A percentile compares a stretch with the other conserved stretches of the same genome.
These are phyloP conservation scores for Fraxinus nigra DNA, from an alignment of 305 asterid genomes.

Conservation along the genomic window DNA sequence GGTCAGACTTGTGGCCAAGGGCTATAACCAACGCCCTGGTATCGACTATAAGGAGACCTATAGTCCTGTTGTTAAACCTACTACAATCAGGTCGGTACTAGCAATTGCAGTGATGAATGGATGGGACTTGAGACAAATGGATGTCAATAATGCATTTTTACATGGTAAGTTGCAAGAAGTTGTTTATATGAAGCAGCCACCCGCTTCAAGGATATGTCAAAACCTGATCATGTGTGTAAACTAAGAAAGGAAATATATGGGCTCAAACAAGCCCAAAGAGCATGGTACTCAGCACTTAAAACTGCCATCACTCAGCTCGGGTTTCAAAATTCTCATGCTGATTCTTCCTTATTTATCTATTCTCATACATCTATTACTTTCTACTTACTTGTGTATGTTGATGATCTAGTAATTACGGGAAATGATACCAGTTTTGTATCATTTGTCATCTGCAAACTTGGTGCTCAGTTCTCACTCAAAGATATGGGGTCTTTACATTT, in stretches of 20 bases:
- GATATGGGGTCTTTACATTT: too few relatives aligned
- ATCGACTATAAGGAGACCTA: too few relatives aligned
- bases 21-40: not conserved
- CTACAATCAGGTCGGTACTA: too few relatives aligned
- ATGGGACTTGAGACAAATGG: too few relatives aligned
- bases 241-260: not conserved
- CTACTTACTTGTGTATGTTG: not conserved
- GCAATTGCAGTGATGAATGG: too few relatives aligned
- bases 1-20: not conserved
- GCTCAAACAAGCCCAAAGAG: not conserved
- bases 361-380: not conserved
- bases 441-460: not conserved
- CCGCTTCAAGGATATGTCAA: not conserved
- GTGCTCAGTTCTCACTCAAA: not conserved
- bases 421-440: not conserved
- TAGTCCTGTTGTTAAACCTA: too few relatives aligned
- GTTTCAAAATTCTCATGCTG: not conserved
- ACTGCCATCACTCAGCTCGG: not conserved
- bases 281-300: not conserved
- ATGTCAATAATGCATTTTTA: too few relatives aligned
- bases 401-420: not conserved
- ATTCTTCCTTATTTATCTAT: not conserved
- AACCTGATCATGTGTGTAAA: not conserved
- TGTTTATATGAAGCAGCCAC: not conserved
- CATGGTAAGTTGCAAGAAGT: not conserved